Conservation (phyloP, 176 grass and related monocot species). For the barley (Hordeum vulgare) region MorexV3_pseudomolecules_assembly NC_058523.1:458685111-458685610, state of each 20-base stretch:
- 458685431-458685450: neutral
- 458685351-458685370: neutral
- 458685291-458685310: neutral
- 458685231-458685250: neutral
- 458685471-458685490: too few species aligned
- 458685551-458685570: neutral
- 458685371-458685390: neutral
- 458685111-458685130: slow-evolving; percentile 43
- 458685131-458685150: slow-evolving; percentile 48
- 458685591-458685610: neutral
- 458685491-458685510: too few species aligned
- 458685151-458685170: slow-evolving; percentile 57
- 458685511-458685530: neutral
- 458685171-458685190: slow-evolving; percentile 75
- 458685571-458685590: neutral
- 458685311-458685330: neutral
- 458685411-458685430: neutral
- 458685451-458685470: neutral
- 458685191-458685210: slow-evolving; percentile 89
- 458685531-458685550: neutral
- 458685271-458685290: slow-evolving; percentile 34
- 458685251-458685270: slow-evolving; percentile 23
- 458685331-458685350: slow-evolving; percentile 27
- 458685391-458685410: neutral
- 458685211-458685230: slow-evolving; percentile 39